Base-by-base conservation (phyloP, 1,139 yeast genomes). In the Suhomyces panamericanus region DNA sequence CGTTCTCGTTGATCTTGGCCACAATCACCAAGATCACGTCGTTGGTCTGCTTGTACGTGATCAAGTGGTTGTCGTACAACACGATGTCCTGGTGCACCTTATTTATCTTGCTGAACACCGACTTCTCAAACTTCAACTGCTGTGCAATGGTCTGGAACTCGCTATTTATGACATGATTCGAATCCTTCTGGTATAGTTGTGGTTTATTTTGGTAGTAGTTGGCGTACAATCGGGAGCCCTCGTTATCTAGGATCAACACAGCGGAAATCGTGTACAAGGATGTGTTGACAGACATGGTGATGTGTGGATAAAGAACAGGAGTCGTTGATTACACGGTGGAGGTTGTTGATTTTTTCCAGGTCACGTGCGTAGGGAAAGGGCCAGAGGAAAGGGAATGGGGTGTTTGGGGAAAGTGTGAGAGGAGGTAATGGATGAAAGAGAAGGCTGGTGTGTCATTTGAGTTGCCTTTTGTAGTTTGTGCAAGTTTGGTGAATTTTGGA, bases 11-110 rank as follows among this genome's bases (percentile, higher is more conserved):
- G 48, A 86, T 66, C 46, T 76, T 75, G n/a, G 79, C 77, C 32
- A 93, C 95, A 49, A 89, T 72, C 30, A 90, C 67, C 58, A 87
- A 81, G 38, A 91, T 66, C 39, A 85, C 70, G 48, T 87, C 82
- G 63, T 93, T 96, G 37, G 85, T 77, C 64, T 90, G 96, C 66
- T 88, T 91, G 69, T 90, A 93, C 15, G 88, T 84, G 37, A 89
- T 81, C 51, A 89, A 75, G 54, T 83, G 86, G 59, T 83, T 81
- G 58, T 89, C 96, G 60, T 81, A 87, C 41, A 93, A 74, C 54
- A 89, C 69, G 46, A 93, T 82, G 59, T 91, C 98, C 44, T 87
- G 82, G 59, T 86, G 82, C 55, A 84, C 84, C 61, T 90, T 88
- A 65, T 80, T 80, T 30, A 96, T 84, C 66, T 91, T 93, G 44